These are phyloP conservation scores for Paramecium caudatum DNA, from an alignment of 73 alveolate species.

Conservation along the genomic window DNA sequence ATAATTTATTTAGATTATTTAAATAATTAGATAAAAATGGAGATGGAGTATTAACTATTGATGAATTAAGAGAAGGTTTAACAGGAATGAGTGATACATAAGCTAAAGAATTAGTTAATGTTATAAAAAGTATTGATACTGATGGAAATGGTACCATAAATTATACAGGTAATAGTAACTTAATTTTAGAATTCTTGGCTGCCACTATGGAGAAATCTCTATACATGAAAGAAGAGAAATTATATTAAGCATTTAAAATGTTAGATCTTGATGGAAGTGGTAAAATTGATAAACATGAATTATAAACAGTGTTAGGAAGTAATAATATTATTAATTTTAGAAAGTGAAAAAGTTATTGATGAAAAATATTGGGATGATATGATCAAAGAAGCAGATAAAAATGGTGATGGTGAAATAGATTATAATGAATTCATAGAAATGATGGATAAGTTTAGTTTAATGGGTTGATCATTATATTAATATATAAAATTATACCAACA, in stretches of 20 bases:
- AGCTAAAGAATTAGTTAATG: slow-evolving; percentile 64
- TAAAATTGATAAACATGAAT: slow-evolving; percentile 75
- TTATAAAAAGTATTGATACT: slow-evolving; percentile 76
- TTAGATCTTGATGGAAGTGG: slow-evolving; percentile 82
- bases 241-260: slow-evolving; percentile 76
- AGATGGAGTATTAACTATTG: slow-evolving; percentile 81
- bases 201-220: slow-evolving; percentile 80
- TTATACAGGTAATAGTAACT: slow-evolving; percentile 69
- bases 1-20: slow-evolving; percentile 47
- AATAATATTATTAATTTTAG: not conserved
- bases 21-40: slow-evolving; percentile 79
- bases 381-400: slow-evolving; percentile 74
- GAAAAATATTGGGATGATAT: slow-evolving; percentile 74
- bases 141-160: slow-evolving; percentile 82
- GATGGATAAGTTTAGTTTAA: slow-evolving; percentile 69
- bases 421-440: slow-evolving; percentile 72
- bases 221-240: slow-evolving; percentile 77
- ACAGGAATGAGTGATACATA: slow-evolving; percentile 62
- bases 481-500: not conserved
- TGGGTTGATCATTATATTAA: slow-evolving; percentile 35
- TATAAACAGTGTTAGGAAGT: slow-evolving; percentile 65
- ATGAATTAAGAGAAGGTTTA: slow-evolving; percentile 79
- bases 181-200: slow-evolving; percentile 72
- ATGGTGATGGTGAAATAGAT: slow-evolving; percentile 78
- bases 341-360: slow-evolving; percentile 60